These are phyloP conservation scores for Vachellia collinsii DNA, from an alignment of 306 rosid species.

Conservation along the genomic window DNA sequence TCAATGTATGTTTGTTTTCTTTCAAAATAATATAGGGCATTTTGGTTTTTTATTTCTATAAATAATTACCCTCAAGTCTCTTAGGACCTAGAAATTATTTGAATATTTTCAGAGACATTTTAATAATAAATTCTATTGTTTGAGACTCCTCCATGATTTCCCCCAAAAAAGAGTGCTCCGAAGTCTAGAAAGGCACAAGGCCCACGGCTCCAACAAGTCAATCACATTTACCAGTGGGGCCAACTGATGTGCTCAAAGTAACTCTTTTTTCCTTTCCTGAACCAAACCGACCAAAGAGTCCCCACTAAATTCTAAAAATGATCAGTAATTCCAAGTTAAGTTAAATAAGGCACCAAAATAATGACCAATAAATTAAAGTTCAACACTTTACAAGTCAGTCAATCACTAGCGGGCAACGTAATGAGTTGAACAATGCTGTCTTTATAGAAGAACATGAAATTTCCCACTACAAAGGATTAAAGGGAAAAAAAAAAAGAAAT, in stretches of 20 bases:
- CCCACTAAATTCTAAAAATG: background rate
- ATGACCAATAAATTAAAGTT: background rate
- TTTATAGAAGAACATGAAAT: conserved; percentile 1
- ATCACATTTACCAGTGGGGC: background rate
- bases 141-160: no score
- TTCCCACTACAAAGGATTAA: background rate
- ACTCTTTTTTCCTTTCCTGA: background rate
- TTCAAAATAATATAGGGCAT: no score
- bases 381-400: background rate
- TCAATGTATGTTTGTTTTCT: no score
- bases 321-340: background rate
- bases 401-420: background rate
- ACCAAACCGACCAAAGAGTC: background rate
- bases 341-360: background rate
- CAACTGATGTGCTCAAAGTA: background rate
- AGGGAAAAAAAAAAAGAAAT: background rate
- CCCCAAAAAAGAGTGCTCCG: no score
- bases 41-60: no score
- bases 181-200: no score
- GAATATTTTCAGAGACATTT: no score
- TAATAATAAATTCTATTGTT: no score
- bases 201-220: no score
- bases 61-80: no score
- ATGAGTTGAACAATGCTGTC: no score
- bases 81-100: no score